Percentiles rank a stretch among this genome's conserved stretches.
phyloP scores from a whole-genome alignment of 2,329 filamentous ascomycete genomes.

The Colletotrichum caudatum region DNA sequence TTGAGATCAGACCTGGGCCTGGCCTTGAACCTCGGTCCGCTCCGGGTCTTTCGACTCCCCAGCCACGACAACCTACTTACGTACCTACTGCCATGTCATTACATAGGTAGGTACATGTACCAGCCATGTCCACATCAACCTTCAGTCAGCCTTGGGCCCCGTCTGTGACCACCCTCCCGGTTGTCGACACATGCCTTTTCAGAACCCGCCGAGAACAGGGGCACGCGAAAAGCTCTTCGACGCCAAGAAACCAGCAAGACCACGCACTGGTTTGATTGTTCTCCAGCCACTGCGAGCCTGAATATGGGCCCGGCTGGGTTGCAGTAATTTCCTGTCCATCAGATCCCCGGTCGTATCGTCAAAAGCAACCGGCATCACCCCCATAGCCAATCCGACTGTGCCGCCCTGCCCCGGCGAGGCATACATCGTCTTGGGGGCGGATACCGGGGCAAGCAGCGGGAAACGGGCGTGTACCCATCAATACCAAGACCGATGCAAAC shows the following conservation, averaged over 20 bases:
- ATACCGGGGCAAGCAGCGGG: neutral
- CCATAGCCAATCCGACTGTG: neutral
- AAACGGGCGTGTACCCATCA: neutral
- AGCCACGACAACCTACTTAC: constrained; percentile 13
- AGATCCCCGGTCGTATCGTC: neutral
- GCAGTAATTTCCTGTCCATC: neutral
- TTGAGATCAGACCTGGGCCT: constrained; percentile 13
- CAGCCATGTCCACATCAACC: neutral
- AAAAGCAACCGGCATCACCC: neutral
- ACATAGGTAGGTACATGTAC: neutral
- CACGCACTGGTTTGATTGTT: neutral
- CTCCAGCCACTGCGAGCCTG: neutral
- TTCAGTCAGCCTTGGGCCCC: neutral
- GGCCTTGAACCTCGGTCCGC: constrained; percentile 14
- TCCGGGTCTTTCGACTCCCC: constrained; percentile 15
- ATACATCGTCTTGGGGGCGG: neutral
- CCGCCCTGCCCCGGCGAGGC: neutral
- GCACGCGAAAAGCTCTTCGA: neutral
- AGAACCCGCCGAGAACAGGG: neutral
- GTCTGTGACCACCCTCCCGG: constrained; percentile 11
- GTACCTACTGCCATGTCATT: constrained; percentile 6
- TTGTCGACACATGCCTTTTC: constrained; percentile 9
- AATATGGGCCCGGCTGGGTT: neutral
- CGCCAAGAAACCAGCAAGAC: neutral
- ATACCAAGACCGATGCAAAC: neutral